These are phyloP conservation scores for Saccharomycopsis selenospora DNA, from an alignment of 805 yeast genomes.

Conservation along the genomic window DNA sequence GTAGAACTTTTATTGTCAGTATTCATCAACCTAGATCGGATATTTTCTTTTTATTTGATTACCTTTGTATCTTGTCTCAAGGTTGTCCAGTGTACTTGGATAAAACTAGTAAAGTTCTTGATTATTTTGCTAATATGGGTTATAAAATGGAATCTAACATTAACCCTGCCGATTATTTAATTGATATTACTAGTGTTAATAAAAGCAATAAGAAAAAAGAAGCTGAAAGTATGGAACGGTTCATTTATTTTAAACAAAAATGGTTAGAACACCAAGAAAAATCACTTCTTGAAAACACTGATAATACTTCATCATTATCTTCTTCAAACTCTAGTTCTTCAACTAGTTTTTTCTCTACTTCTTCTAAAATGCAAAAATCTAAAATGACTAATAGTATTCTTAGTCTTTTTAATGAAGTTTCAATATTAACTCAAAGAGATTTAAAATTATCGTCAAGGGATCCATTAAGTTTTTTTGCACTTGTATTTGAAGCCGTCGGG, in stretches of 20 bases:
- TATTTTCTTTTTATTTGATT: conserved; percentile 61
- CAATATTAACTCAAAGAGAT: conserved; percentile 39
- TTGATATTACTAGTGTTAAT: conserved; percentile 54
- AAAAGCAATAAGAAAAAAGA: conserved; percentile 35
- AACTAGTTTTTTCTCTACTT: not conserved
- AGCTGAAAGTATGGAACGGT: conserved; percentile 28
- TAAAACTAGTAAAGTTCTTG: conserved; percentile 39
- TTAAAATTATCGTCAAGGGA: conserved; percentile 44
- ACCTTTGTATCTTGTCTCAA: conserved; percentile 58
- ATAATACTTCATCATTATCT: conserved; percentile 24
- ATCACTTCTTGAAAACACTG: conserved; percentile 10
- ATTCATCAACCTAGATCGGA: conserved; percentile 84
- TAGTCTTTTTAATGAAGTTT: conserved; percentile 37
- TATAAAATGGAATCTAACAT: conserved; percentile 32
- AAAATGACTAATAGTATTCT: not conserved
- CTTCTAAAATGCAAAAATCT: not conserved
- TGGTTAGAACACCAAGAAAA: conserved; percentile 32
- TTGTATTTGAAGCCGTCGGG: conserved; percentile 40
- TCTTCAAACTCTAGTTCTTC: not conserved
- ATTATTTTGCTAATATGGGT: conserved; percentile 45
- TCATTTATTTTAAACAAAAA: conserved; percentile 28
- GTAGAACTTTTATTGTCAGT: conserved; percentile 66
- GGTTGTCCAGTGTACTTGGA: conserved; percentile 47
- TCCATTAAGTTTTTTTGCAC: conserved; percentile 38
- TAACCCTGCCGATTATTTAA: conserved; percentile 56